Percentiles rank a stretch among this genome's conserved stretches.
Conservation (phyloP, 202 grass and related monocot species). For the Schoenoplectus triqueter region DNA sequence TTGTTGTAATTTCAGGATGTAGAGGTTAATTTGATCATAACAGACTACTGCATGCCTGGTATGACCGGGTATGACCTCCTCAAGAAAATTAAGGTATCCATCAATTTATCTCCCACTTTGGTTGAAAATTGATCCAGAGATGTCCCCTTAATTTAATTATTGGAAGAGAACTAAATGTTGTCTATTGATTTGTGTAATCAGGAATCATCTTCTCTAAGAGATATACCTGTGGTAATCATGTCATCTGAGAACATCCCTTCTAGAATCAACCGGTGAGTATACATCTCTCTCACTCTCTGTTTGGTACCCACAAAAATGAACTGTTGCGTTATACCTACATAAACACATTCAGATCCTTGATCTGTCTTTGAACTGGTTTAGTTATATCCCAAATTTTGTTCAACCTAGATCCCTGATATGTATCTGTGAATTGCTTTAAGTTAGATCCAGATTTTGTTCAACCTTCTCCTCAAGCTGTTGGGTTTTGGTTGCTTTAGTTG, state of each 20-base stretch:
- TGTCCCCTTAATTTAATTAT: constrained; percentile 22
- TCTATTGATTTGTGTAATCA: constrained; percentile 38
- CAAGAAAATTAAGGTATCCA: constrained; percentile 77
- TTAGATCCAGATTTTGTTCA: too few species aligned
- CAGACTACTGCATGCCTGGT: constrained; percentile 96
- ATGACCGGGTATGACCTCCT: constrained; percentile 96
- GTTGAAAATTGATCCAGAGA: background rate
- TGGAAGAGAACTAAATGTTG: constrained; percentile 7
- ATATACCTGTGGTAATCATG: constrained; percentile 91
- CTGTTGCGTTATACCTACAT: background rate
- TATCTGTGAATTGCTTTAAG: too few species aligned
- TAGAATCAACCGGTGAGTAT: constrained; percentile 76
- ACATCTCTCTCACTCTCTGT: background rate
- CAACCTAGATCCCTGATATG: too few species aligned
- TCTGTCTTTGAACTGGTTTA: too few species aligned
- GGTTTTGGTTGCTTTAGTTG: background rate
- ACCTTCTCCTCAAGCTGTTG: background rate
- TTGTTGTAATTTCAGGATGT: constrained; percentile 52
- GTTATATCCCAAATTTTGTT: too few species aligned
- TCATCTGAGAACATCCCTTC: constrained; percentile 85
- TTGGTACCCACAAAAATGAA: background rate
- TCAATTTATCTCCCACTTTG: background rate
- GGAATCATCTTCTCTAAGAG: constrained; percentile 75
- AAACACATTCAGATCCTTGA: too few species aligned
- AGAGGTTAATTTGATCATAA: constrained; percentile 92